Conservation (phyloP, 768 basidiomycete species). For the Saitozyma sp. region DNA sequence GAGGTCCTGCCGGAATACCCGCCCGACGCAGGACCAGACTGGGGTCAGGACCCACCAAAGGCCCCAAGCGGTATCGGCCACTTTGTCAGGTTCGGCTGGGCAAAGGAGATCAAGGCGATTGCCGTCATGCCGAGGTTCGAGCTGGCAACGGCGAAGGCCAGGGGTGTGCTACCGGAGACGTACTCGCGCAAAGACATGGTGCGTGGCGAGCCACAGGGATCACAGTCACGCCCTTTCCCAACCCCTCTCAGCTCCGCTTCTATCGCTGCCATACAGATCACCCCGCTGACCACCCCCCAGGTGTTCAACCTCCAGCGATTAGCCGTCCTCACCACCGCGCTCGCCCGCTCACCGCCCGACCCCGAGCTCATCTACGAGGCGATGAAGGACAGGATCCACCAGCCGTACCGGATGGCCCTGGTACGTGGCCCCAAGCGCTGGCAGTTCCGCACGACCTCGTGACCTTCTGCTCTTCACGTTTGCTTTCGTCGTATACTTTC, state of each 20-base stretch:
- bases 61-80: conserved; percentile 92
- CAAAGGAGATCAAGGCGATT: conserved; percentile 78
- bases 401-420: conserved; percentile 86
- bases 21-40: conserved; percentile 82
- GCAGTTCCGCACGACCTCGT: not conserved
- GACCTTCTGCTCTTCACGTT: not conserved
- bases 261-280: no score
- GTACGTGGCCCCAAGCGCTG: conserved; percentile 56
- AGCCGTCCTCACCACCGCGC: conserved; percentile 91
- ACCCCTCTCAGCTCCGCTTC: no score
- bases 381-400: conserved; percentile 97
- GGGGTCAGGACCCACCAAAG: conserved; percentile 83
- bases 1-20: conserved; percentile 97
- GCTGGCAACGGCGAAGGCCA: conserved; percentile 90
- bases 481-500: not conserved
- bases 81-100: conserved; percentile 87
- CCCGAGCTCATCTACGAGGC: conserved; percentile 97
- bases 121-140: conserved; percentile 95
- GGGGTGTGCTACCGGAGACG: conserved; percentile 76
- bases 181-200: conserved; percentile 93
- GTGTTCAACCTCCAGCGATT: conserved; percentile 96
- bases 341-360: conserved; percentile 86
- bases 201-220: conserved; percentile 44
- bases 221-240: no score
- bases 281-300: conserved; percentile 55